Evolutionary conservation across 2,329 filamentous ascomycete species (phyloP), one percentile per base, ranked within the genome.

Genomic region (Ascocoryne sarcoides): DNA sequence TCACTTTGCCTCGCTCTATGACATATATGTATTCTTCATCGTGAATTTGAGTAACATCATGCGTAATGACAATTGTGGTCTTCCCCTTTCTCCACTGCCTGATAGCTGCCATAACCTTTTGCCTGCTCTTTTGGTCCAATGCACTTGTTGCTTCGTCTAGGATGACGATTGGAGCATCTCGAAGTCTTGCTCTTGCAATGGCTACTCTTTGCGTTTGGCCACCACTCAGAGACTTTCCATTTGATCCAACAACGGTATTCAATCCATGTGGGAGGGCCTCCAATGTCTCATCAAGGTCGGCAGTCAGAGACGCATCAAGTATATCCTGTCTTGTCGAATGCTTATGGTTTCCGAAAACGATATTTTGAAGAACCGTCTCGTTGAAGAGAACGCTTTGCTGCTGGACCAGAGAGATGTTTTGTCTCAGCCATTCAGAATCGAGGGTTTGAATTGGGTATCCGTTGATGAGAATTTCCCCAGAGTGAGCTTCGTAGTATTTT

Each of bases 41-140:
- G 4, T 65, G 60, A 8, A 96, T 90, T 49, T 90, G 83, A 0
- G 76, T 73, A 21, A 92, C 73, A 48, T 96, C 87, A 55, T 96
- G 90, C 0, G 92, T 95, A 52, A 96, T 90, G 49, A 96, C 77
- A 37, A 96, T 84, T 0, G 90, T 96, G 0, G 89, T 95, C 58
- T 85, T 92, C 0, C 75, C 81, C 26, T 64, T 66, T 16, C 92
- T 73, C 90, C 88, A 95, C 15, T 71, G 56, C 5, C 86, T 72
- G 38, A 95, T 81, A 0, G 79, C 76, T 31, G 83, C 75, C 69
- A 94, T 81, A 28, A 95, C 73, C 10, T 79, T 61, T 0, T 64
- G 64, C 45, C 81, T 74, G 41, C 74, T 89, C 8, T 73, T 68
- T n/a, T 79, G 75, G 52, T 96, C 90, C 8, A 96, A 66, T 0